Base-by-base conservation (phyloP, 2,329 filamentous ascomycete species). In the Fusarium fujikuroi region DNA sequence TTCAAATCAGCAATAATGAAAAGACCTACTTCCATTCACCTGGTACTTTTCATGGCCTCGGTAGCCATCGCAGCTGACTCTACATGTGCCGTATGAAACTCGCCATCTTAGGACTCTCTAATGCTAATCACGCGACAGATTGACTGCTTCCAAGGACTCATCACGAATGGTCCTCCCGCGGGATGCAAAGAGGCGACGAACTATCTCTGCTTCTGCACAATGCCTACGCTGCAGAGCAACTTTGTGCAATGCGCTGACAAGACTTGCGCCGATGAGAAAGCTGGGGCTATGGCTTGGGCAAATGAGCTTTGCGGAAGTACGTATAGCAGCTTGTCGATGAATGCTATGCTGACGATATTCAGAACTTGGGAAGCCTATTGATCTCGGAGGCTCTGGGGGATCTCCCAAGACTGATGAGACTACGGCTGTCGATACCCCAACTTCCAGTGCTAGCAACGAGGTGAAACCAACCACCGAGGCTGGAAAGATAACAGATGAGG, bases 241-340 rank as follows among this genome's bases (percentile, higher is more conserved):
- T 80, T 79, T 62, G 42, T 70, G 5, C 69, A 80, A 23, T 79
- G 78, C 21, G 60, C 66, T 25, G 56, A 73, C 14, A 54, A 50
- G 19, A 68, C 69, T 52, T 69, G 65, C 21, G 50, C 65, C 37
- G 34, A 43, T 14, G 59, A 72, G 0, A 70, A 66, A 15, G 46
- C 65, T 8, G 57, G 49, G 4, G 73, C 77, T 21, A 58, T 78
- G 34, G 32, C 28, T 14, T 79, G 78, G 39, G 77, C 76, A 7
- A 68, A 73, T 23, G 70, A 75, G 32, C 67, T 79, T n/a, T 79
- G 88, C 85, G n/a, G 10, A 2, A 72, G 72, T 73, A 23, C 32
- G 64, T 46, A 14, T 1, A 54, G 0, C 5, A 8, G 1, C 7
- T n/a, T 5, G 1, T 1, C 18, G 4, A 2, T 1, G 11, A 0